Conservation (phyloP, 2,329 filamentous ascomycete species). For the Monosporascus sp. region DNA sequence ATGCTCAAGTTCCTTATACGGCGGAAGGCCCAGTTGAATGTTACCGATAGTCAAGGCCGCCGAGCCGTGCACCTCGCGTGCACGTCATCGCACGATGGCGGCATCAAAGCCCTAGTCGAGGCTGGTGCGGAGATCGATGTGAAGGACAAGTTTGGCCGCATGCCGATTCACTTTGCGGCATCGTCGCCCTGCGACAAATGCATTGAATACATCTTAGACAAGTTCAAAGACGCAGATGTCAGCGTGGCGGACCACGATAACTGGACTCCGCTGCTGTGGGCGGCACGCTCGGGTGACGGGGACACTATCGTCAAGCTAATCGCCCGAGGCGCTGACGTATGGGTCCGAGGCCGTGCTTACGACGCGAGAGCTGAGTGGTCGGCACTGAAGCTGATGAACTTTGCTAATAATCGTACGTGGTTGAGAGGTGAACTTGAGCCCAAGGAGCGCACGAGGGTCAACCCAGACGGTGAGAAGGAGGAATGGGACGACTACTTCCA, state of each 20-base stretch:
- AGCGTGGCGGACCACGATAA: slow-evolving; percentile 1
- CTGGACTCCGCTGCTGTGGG: slow-evolving; percentile 9
- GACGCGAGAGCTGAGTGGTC: slow-evolving; percentile 2
- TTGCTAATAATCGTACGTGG: neutral
- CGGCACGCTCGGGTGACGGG: neutral
- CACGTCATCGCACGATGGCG: neutral
- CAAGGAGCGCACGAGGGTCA: neutral
- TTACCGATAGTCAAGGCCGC: neutral
- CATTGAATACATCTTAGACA: neutral
- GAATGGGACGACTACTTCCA: neutral
- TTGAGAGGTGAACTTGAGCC: neutral
- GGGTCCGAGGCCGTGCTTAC: slow-evolving; percentile 1
- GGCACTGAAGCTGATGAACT: slow-evolving; percentile 2
- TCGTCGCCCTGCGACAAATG: neutral
- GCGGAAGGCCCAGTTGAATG: neutral
- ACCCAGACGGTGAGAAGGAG: neutral
- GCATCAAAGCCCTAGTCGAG: neutral
- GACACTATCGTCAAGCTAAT: neutral
- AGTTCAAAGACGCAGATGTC: neutral
- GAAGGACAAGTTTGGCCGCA: slow-evolving; percentile 2
- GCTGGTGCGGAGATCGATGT: slow-evolving; percentile 1
- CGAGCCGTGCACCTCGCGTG: neutral
- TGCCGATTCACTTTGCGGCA: slow-evolving; percentile 1
- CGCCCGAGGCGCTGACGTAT: neutral
- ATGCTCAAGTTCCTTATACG: slow-evolving; percentile 2